Evolutionary conservation across 2,329 filamentous ascomycete species (phyloP), one percentile per base, ranked within the genome.

Genomic region (Paraphaeosphaeria sporulosa): DNA sequence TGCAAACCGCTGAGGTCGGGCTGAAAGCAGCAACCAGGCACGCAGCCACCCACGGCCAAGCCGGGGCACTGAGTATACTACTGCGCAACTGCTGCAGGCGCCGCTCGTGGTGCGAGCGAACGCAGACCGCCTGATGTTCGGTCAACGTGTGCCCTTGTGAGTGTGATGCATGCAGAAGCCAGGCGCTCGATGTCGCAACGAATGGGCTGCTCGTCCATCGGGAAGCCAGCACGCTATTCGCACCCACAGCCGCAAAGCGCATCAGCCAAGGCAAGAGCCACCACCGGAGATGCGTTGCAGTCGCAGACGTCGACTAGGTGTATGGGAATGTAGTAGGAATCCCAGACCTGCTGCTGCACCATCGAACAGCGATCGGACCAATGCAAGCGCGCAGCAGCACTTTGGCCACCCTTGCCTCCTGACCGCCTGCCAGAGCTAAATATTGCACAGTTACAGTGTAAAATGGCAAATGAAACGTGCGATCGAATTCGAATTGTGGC

Each of bases 181-280:
- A 44, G 44, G 47, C 47, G 17, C 7, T 34, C 21, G 17, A 15
- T 7, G 27, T 15, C 2, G 25, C 12, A 30, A 23, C 52, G 52
- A 55, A 55, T 55, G 52, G 52, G 12, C 25, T 19, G 27, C 52
- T 34, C 17, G n/a, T 23, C n/a, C 40, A 17, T 12, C 51, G 52
- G 52, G 36, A 17, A 44, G 48, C 51, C 25, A 21, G 34, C 51
- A 21, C 51, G 38, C 51, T 23, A 54, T 54, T 54, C 51, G 51
- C 36, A 43, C 25, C 44, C 44, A 30, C 23, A 4, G 9, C 27
- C 44, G 12, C 44, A 27, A 36, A 27, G 36, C 25, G 30, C 40
- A 36, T 36, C 19, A 21, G 44, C 44, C 44, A 30, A 47, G 44
- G 12, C 44, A 13, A 25, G 43, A 46, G 43, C n/a, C 19, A 48